A percentile compares a stretch with the other conserved stretches of the same genome.
Conservation (phyloP, 768 basidiomycete species). For the Naganishia vaughanmartiniae region DNA sequence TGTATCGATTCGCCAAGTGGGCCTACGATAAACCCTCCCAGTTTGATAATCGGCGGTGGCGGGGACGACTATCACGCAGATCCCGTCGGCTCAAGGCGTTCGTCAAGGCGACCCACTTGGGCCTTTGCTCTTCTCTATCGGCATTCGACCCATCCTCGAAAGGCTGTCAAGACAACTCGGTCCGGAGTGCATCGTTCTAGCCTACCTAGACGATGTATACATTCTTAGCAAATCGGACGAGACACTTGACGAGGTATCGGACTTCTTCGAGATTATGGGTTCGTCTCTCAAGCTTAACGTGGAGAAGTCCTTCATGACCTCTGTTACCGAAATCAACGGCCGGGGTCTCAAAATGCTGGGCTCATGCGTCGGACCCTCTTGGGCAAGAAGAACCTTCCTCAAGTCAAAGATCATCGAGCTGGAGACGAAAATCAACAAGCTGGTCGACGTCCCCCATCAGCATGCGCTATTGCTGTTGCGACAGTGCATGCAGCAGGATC, state of each 20-base stretch:
- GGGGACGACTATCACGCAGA: neutral
- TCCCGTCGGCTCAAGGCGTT: slow-evolving; percentile 35
- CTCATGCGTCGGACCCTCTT: slow-evolving; percentile 1
- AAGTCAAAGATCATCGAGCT: no score
- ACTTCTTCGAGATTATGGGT: neutral
- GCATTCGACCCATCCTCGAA: slow-evolving; percentile 27
- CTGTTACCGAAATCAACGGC: slow-evolving; percentile 2
- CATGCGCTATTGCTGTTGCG: no score
- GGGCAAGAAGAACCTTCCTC: neutral
- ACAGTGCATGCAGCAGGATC: no score
- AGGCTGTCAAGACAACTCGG: slow-evolving; percentile 29
- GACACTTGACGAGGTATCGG: neutral
- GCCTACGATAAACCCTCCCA: slow-evolving; percentile 18
- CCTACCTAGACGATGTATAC: no score
- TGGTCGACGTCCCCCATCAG: no score
- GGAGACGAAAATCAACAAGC: no score
- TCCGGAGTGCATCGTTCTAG: slow-evolving; percentile 23
- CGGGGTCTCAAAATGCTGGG: slow-evolving; percentile 9
- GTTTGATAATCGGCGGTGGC: neutral
- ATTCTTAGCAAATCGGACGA: slow-evolving; percentile 27
- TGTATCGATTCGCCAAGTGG: slow-evolving; percentile 29
- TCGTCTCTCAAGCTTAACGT: slow-evolving; percentile 26
- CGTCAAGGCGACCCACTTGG: slow-evolving; percentile 40
- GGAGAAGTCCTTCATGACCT: slow-evolving; percentile 22
- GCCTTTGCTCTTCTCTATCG: slow-evolving; percentile 36